A percentile compares a stretch with the other conserved stretches of the same genome.
Conservation (phyloP, 257 asterid genomes). For the Scutellaria galericulata region DNA sequence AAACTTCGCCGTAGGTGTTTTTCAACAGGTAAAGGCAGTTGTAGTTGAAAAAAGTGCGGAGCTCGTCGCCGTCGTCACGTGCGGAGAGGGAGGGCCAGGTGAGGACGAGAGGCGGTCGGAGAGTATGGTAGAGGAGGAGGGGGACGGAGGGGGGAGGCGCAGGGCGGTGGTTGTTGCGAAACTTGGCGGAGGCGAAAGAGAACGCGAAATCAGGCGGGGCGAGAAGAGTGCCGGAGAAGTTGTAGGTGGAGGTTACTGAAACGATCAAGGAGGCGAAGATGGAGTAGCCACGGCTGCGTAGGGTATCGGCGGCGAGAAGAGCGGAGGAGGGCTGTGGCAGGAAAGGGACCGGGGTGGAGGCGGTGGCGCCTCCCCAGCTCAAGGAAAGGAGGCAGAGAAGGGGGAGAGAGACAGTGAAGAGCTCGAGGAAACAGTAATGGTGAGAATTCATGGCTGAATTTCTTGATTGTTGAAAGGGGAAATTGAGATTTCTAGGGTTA, state of each 20-base stretch:
- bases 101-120: constrained; percentile 55
- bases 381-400: constrained; percentile 53
- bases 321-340: constrained; percentile 50
- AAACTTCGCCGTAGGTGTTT: constrained; percentile 40
- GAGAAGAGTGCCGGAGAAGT: constrained; percentile 69
- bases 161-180: constrained; percentile 48
- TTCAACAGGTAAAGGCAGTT: constrained; percentile 61
- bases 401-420: constrained; percentile 41
- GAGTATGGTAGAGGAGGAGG: constrained; percentile 69
- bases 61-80: constrained; percentile 46
- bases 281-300: constrained; percentile 69
- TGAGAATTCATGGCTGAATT: constrained; percentile 43
- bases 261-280: constrained; percentile 54
- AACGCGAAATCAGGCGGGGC: constrained; percentile 71
- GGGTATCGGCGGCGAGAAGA: constrained; percentile 55
- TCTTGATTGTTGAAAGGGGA: constrained; percentile 3
- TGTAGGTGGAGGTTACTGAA: constrained; percentile 48
- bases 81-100: constrained; percentile 50
- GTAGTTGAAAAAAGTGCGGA: constrained; percentile 52
- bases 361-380: constrained; percentile 36
- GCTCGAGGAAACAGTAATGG: constrained; percentile 36
- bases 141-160: constrained; percentile 63
- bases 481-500: constrained; percentile 4
- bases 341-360: constrained; percentile 35
- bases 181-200: constrained; percentile 55